Conservation (phyloP, 495 filamentous ascomycete species). For the Neurospora pannonica region DNA sequence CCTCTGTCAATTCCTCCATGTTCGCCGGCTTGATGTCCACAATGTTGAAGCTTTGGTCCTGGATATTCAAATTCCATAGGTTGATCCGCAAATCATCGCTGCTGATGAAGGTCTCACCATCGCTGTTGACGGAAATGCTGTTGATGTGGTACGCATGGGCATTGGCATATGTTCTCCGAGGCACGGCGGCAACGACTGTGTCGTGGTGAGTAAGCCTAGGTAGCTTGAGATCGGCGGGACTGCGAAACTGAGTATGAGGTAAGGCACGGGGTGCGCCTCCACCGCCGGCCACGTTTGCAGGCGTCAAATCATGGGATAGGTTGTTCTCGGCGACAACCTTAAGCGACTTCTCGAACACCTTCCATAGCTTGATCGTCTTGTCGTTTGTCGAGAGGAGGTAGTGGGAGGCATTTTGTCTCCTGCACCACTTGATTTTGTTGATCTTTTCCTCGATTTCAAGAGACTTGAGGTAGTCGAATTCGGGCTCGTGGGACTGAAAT, state of each 20-base stretch:
- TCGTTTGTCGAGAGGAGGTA: conserved; percentile 98
- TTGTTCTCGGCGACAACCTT: conserved; percentile 99
- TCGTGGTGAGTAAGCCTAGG: conserved; percentile 96
- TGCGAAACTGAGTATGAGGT: conserved; percentile 66
- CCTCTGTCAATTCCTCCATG: conserved; percentile 98
- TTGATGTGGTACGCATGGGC: conserved; percentile 99
- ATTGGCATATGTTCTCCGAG: conserved; percentile 91
- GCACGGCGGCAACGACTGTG: conserved; percentile 94
- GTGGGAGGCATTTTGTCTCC: conserved; percentile 94
- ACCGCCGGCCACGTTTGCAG: conserved; percentile 62
- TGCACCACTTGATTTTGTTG: conserved; percentile 99
- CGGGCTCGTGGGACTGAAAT: conserved; percentile 97
- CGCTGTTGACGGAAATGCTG: conserved; percentile 98
- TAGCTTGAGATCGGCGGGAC: conserved; percentile 74
- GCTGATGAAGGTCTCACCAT: conserved; percentile 98
- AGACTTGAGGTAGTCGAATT: conserved; percentile 98
- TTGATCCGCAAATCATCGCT: conserved; percentile 97
- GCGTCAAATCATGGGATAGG: conserved; percentile 86
- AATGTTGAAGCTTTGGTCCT: conserved; percentile 99
- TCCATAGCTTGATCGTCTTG: conserved; percentile 99
- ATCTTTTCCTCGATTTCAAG: conserved; percentile 99
- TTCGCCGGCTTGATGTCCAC: conserved; percentile 99
- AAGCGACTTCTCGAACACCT: conserved; percentile 97
- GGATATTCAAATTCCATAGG: conserved; percentile 97
- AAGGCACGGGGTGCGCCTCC: conserved; percentile 60